Evolutionary conservation across 2,329 filamentous ascomycete species (phyloP).

Genomic region (Cercospora beticola): DNA sequence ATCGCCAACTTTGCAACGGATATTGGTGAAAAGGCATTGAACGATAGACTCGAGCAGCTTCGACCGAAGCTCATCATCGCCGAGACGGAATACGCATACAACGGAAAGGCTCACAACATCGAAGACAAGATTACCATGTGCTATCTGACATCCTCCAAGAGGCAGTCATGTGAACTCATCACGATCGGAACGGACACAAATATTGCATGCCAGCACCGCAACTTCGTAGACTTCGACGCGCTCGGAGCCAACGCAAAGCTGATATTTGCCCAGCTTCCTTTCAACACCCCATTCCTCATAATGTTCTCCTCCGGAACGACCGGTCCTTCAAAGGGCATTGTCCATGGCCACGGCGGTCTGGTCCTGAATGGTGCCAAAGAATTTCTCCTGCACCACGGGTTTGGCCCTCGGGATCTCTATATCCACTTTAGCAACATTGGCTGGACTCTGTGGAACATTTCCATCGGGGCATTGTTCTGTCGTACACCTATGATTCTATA

Average conservation of each 20-base stretch:
- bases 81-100: conserved; percentile 17
- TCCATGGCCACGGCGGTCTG: neutral
- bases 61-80: conserved; percentile 29
- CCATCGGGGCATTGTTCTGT: conserved; percentile 53
- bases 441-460: conserved; percentile 81
- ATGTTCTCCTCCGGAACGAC: neutral
- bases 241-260: neutral
- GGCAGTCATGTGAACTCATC: neutral
- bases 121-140: neutral
- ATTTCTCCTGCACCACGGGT: conserved; percentile 50
- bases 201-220: neutral
- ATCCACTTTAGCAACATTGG: conserved; percentile 65
- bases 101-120: conserved; percentile 17
- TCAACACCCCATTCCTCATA: neutral
- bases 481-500: neutral
- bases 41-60: conserved; percentile 20
- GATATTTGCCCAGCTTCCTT: neutral
- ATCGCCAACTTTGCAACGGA: conserved; percentile 20
- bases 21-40: conserved; percentile 17
- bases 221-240: neutral
- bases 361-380: conserved; percentile 37
- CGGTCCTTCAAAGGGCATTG: neutral
- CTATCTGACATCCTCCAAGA: neutral
- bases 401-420: conserved; percentile 43
- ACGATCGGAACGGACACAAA: neutral